Base-by-base conservation (phyloP, 371 early-diverging fungal genomes). In the Circinella minor region DNA sequence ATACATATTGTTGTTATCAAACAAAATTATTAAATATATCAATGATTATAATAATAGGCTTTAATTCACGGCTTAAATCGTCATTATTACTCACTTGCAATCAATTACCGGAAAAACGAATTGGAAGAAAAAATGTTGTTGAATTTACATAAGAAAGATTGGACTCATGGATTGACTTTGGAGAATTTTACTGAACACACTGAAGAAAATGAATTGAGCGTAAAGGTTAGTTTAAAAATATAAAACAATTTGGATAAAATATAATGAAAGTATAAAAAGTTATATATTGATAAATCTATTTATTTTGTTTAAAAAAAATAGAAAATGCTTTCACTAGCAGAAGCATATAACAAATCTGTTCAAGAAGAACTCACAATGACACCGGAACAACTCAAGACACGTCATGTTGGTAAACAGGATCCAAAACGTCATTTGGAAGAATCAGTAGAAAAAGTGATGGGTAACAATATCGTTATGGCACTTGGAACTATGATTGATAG, bases 1-100 rank as follows among this genome's bases (percentile, higher is more conserved):
- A 27, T 27, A 27, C 27, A 27, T 27, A 27, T 27, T 27, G 27
- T 2, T 27, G 27, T 27, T 27, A 27, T 27, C 27, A 27, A 27
- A 27, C 27, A 27, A 27, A 27, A 27, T 27, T 27, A 27, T 27
- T 2, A 27, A 27, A 27, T 27, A 1, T 27, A 0, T 27, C 2
- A 27, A 27, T 27, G 2, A 27, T 27, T 27, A 27, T 14, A 55
- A 9, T 5, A 55, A n/a, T 51, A 51, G 57, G 57, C 99, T 34
- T 86, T 99, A 69, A 95, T 99, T 64, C 99, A 99, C 81, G 99
- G 99, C 13, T 83, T 99, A 61, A 99, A 99, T 89, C 92, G 99
- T 66, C 99, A 99, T 76, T 99, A 99, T 84, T 99, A 99, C 81
- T 98, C 99, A 18, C 96, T 99, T 71, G 97, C 96, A 60, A 99